Conservation (phyloP, 192 early-diverging fungal genomes). For the Mortierella hygrophila region DNA sequence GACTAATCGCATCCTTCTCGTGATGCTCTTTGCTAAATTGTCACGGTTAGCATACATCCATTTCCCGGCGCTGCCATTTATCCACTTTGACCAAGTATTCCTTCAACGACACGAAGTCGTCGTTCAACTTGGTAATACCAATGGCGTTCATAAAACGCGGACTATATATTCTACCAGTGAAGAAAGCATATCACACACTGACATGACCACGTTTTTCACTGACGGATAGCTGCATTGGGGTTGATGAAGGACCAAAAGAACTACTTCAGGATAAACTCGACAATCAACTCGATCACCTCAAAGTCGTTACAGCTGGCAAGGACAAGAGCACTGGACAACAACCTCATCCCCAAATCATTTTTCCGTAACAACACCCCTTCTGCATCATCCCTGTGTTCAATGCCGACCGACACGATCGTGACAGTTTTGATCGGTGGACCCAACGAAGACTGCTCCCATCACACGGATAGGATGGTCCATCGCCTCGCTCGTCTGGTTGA, state of each 20-base stretch:
- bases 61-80: slow-evolving; percentile 46
- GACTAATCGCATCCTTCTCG: too few relatives aligned
- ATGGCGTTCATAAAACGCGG: background rate
- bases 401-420: slow-evolving; percentile 3
- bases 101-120: slow-evolving; percentile 42
- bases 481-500: slow-evolving; percentile 32
- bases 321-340: background rate
- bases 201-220: background rate
- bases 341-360: slow-evolving; percentile 29
- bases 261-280: slow-evolving; percentile 45
- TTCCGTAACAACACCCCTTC: background rate
- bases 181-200: background rate
- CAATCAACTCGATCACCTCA: slow-evolving; percentile 36
- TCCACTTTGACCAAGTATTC: slow-evolving; percentile 55
- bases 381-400: background rate
- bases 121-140: slow-evolving; percentile 38
- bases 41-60: slow-evolving; percentile 37
- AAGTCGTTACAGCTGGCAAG: slow-evolving; percentile 21
- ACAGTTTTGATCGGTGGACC: slow-evolving; percentile 45
- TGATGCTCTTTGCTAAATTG: background rate
- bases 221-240: slow-evolving; percentile 36
- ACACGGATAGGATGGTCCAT: slow-evolving; percentile 44
- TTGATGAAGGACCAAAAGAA: slow-evolving; percentile 55
- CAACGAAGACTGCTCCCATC: slow-evolving; percentile 46
- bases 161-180: background rate